Conservation (phyloP, 768 basidiomycete species). For the Mycena floridula region DNA sequence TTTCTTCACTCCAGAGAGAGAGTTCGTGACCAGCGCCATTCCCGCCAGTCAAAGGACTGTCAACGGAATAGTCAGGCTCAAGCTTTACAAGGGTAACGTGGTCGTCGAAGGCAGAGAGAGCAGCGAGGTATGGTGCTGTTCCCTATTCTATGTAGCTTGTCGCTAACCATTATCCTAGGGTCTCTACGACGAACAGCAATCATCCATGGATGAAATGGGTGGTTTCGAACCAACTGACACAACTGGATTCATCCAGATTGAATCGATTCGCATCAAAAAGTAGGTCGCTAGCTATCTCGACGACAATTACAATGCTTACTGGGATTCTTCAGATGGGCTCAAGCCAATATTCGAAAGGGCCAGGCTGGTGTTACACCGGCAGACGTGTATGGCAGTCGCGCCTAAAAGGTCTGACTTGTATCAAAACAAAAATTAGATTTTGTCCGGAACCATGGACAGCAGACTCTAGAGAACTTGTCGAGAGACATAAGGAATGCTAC, state of each 20-base stretch:
- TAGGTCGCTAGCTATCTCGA: no score
- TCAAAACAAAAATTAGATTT: no score
- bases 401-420: no score
- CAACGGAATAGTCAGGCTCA: slow-evolving; percentile 86
- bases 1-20: slow-evolving; percentile 99
- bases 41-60: slow-evolving; percentile 95
- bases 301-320: slow-evolving; percentile 4
- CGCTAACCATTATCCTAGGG: slow-evolving; percentile 45
- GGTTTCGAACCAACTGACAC: slow-evolving; percentile 97
- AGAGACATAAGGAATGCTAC: no score
- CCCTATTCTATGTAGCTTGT: not conserved
- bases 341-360: slow-evolving; percentile 80
- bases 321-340: slow-evolving; percentile 63
- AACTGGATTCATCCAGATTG: slow-evolving; percentile 94
- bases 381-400: slow-evolving; percentile 73
- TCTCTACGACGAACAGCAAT: slow-evolving; percentile 91
- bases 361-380: slow-evolving; percentile 71
- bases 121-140: slow-evolving; percentile 53
- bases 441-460: no score
- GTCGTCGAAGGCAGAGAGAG: slow-evolving; percentile 89
- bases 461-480: no score
- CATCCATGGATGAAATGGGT: slow-evolving; percentile 98
- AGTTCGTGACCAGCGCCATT: slow-evolving; percentile 87
- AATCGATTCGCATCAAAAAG: slow-evolving; percentile 98
- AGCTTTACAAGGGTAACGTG: slow-evolving; percentile 95